Base-by-base conservation (phyloP, 2,329 filamentous ascomycete genomes). In the Didymosphaeria variabile region DNA sequence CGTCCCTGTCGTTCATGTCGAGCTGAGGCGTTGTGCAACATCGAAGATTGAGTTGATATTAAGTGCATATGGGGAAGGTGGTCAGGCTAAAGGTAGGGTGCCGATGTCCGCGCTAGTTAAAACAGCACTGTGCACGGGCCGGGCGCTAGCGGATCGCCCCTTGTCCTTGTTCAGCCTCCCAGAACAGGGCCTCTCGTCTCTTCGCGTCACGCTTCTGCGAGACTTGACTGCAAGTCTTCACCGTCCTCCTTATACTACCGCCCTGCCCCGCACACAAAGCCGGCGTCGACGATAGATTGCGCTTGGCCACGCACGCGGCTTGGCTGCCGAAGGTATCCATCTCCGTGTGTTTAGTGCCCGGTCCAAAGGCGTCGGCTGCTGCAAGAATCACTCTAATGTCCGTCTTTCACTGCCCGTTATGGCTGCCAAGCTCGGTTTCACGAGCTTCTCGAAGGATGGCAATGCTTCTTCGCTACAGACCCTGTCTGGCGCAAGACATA, bases 11-110 rank as follows among this genome's bases (percentile, higher is more conserved):
- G 52, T 57, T 68, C 61, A 71, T 72, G 62, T 71, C 66, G 65
- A 61, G 57, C 50, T 54, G 53, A 45, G 59, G 61, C 61, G 59
- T 63, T 60, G 63, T 65, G 63, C 60, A 52, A 64, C 66, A 59
- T 55, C 58, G 47, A 55, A 21, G 38, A 59, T 72, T 73, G 69
- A 68, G 8, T 46, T 58, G 67, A 75, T 73, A 76, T 74, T 71
- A 70, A 70, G 59, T 57, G 61, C 51, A 62, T 63, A 65, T 67
- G 61, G 68, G 66, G 58, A 68, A 65, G 55, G 59, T 56, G 51
- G 72, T 70, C 66, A 76, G 72, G 73, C 72, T 76, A 74, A 75
- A 75, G 52, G 53, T 55, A 57, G 53, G 56, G 55, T 60, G 59
- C 64, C 61, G 69, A 61, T 46, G 42, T 50, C 61, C 58, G 55